Conservation (phyloP, 441 rosid species). For the Cnidoscolus chayamansa region DNA sequence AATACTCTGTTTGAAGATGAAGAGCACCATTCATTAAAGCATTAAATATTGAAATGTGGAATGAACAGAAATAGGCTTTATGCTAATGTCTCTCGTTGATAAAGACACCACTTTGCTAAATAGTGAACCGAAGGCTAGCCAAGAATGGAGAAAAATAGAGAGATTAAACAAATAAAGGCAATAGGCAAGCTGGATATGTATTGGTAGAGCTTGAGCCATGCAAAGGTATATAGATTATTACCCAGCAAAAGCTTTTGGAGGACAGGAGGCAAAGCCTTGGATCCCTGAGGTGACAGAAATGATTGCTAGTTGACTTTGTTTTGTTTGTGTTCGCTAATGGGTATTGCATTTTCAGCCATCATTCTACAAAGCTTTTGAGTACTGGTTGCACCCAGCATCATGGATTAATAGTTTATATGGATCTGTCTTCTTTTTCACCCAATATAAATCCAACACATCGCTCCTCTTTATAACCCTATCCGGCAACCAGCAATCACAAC, state of each 20-base stretch:
- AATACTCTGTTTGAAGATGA: not conserved
- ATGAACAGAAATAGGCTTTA: conserved; percentile 1
- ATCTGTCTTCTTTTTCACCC: not conserved
- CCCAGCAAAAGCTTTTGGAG: conserved; percentile 17
- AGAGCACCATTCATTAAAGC: not conserved
- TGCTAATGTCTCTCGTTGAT: conserved; percentile 7
- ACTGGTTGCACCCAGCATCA: conserved; percentile 20
- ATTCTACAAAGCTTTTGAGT: conserved; percentile 30
- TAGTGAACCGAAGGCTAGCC: not conserved
- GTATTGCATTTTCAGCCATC: conserved; percentile 20
- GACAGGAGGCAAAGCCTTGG: conserved; percentile 3
- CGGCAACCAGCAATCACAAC: not conserved
- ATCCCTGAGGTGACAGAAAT: conserved; percentile 15
- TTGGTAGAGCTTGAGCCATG: not conserved
- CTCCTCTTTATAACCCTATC: not conserved
- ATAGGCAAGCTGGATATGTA: not conserved
- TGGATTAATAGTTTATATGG: conserved; percentile 1
- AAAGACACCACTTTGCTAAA: conserved; percentile 4
- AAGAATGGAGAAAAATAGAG: not conserved
- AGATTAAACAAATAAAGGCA: not conserved
- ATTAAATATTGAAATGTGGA: conserved; percentile 3
- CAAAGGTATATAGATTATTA: not conserved
- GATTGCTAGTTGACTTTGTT: conserved; percentile 25
- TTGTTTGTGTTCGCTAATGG: conserved; percentile 24
- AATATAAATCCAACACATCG: conserved; percentile 23